Conservation (phyloP, 192 early-diverging fungal species). For the Coemansia sp. region DNA sequence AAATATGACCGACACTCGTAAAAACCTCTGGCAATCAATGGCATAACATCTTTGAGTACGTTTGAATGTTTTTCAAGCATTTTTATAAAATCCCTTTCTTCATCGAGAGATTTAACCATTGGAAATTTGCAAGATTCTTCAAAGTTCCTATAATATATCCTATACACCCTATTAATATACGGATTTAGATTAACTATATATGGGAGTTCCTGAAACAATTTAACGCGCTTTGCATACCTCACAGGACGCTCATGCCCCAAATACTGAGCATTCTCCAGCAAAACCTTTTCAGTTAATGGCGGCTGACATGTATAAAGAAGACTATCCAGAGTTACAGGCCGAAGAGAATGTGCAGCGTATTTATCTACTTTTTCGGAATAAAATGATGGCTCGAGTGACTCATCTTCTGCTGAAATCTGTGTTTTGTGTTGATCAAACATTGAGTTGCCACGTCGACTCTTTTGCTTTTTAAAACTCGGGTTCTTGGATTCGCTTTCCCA, state of each 20-base stretch:
- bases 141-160: slow-evolving; percentile 67
- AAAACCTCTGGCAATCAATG: slow-evolving; percentile 82
- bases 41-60: slow-evolving; percentile 78
- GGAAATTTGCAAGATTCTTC: slow-evolving; percentile 59
- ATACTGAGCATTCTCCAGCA: slow-evolving; percentile 55
- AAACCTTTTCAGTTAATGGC: slow-evolving; percentile 40
- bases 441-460: too few species aligned
- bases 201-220: slow-evolving; percentile 77
- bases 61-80: slow-evolving; percentile 64
- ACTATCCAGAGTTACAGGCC: slow-evolving; percentile 65
- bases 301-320: slow-evolving; percentile 66
- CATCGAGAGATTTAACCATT: slow-evolving; percentile 35
- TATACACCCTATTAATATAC: slow-evolving; percentile 70
- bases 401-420: too few species aligned
- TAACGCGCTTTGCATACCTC: slow-evolving; percentile 69
- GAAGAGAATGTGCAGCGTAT: slow-evolving; percentile 57
- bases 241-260: slow-evolving; percentile 72
- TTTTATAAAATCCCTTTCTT: slow-evolving; percentile 59
- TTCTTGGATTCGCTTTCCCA: slow-evolving; percentile 1
- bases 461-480: too few species aligned
- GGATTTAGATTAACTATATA: slow-evolving; percentile 95
- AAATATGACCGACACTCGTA: slow-evolving; percentile 81
- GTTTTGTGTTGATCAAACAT: too few species aligned
- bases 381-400: slow-evolving; percentile 36
- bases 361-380: slow-evolving; percentile 23